Evolutionary conservation across 495 filamentous ascomycete species (phyloP).

Genomic region (Staphylotrichum longicolle): DNA sequence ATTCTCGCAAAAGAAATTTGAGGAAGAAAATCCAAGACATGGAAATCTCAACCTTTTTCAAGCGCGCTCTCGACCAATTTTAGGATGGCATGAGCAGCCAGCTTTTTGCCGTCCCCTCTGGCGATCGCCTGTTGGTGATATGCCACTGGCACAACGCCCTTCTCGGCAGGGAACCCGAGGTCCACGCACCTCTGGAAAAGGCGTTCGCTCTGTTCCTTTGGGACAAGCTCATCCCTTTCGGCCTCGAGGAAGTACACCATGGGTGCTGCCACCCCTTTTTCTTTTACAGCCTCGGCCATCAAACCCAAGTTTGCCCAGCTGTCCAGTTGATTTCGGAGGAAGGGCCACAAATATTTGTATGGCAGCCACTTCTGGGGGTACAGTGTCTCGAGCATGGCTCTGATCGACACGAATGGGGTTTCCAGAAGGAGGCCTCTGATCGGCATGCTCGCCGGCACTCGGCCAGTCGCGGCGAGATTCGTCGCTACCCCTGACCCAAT

Average conservation of each 20-base stretch:
- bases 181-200: conserved; percentile 46
- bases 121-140: conserved; percentile 49
- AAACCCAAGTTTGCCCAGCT: conserved; percentile 44
- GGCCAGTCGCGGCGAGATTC: conserved; percentile 41
- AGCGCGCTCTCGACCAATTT: conserved; percentile 24
- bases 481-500: conserved; percentile 64
- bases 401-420: conserved; percentile 71
- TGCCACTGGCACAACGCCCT: conserved; percentile 37
- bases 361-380: conserved; percentile 84
- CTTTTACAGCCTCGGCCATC: conserved; percentile 32
- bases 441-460: conserved; percentile 24
- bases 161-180: conserved; percentile 40
- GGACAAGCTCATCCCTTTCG: conserved; percentile 67
- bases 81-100: conserved; percentile 39
- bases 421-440: conserved; percentile 62
- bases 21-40: background rate
- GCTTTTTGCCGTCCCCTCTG: conserved; percentile 41
- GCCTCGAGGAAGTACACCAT: conserved; percentile 60
- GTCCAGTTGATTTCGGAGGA: conserved; percentile 47
- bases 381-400: conserved; percentile 68
- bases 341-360: conserved; percentile 56
- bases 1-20: conserved; percentile 3
- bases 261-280: conserved; percentile 24
- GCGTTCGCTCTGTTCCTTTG: conserved; percentile 52
- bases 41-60: conserved; percentile 14